Evolutionary conservation across 2,329 filamentous ascomycete species (phyloP), one percentile per base, ranked within the genome.

Genomic region (Acrodontium crateriforme): DNA sequence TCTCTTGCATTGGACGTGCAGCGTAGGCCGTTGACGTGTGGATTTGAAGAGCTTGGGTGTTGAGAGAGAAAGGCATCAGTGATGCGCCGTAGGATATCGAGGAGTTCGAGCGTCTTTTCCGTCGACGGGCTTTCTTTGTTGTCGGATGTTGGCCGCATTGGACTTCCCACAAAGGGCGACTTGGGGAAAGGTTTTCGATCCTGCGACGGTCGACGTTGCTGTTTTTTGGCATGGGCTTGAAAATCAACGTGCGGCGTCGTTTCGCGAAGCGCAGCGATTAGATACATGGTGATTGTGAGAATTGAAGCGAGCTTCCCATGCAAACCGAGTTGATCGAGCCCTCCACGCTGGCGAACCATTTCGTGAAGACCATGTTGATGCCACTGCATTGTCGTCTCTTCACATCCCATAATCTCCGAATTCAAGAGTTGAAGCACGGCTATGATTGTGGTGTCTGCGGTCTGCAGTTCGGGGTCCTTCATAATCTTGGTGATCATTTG

Each of bases 381-480:
- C 9, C 42, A 32, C 5, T 29, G 27, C 32, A 50, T 36, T 19
- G 36, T 35, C 2, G 18, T 24, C 11, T 39, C 34, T 22, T 47
- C 38, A 18, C 44, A 44, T 3, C 44, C 40, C 30, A 49, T 48
- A 25, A 52, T 45, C 31, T 50, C 47, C 8, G 41, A 41, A 22
- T 41, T 42, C 1, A 53, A 28, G 0, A 52, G 26, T 6, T 53
- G 47, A 11, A 52, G 24, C 3, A 53, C 46, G 11, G 50, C 38
- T 7, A 50, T 39, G 10, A 52, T 40, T 6, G 47, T 51, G 6
- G 36, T 36, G 24, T 53, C 49, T 12, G 34, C 36, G n/a, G 32
- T 39, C 14, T 37, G 38, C 20, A 39, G 35, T 10, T 35, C 18
- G 3, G 40, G 37, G 32, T 52, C 41, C 9, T 31, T 28, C 14